These are phyloP conservation scores for Citrus unshiu DNA, from an alignment of 345 rosid species.

Conservation along the genomic window DNA sequence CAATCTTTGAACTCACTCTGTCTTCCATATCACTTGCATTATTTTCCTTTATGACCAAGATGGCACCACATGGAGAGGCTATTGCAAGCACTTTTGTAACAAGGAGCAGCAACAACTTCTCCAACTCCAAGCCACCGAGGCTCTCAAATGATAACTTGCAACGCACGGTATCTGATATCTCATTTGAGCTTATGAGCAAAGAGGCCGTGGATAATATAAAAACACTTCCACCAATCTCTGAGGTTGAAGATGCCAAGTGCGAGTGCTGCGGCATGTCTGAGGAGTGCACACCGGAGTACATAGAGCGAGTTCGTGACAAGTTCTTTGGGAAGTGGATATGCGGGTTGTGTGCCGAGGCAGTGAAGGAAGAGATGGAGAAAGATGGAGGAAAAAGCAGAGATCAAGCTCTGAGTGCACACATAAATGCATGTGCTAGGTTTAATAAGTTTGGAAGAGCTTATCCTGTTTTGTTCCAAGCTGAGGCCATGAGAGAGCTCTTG, in stretches of 20 bases:
- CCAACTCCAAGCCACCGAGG: constrained; percentile 51
- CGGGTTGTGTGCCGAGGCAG: constrained; percentile 86
- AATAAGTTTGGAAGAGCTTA: constrained; percentile 77
- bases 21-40: background rate
- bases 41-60: constrained; percentile 2
- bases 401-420: constrained; percentile 67
- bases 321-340: constrained; percentile 83
- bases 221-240: constrained; percentile 52
- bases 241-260: constrained; percentile 77
- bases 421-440: constrained; percentile 72
- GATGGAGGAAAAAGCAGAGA: constrained; percentile 38
- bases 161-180: constrained; percentile 64
- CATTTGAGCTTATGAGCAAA: constrained; percentile 44
- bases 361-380: constrained; percentile 81
- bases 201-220: constrained; percentile 22
- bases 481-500: constrained; percentile 82
- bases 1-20: background rate
- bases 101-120: constrained; percentile 19
- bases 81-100: constrained; percentile 12
- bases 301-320: constrained; percentile 57
- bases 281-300: constrained; percentile 84
- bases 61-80: constrained; percentile 69
- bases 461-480: constrained; percentile 78
- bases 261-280: constrained; percentile 93
- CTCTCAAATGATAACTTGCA: constrained; percentile 46